Percentiles rank a stretch among this genome's conserved stretches.
These are phyloP conservation scores for Aspergillus hortae DNA, from an alignment of 2,329 filamentous ascomycete genomes.

Conservation along the genomic window DNA sequence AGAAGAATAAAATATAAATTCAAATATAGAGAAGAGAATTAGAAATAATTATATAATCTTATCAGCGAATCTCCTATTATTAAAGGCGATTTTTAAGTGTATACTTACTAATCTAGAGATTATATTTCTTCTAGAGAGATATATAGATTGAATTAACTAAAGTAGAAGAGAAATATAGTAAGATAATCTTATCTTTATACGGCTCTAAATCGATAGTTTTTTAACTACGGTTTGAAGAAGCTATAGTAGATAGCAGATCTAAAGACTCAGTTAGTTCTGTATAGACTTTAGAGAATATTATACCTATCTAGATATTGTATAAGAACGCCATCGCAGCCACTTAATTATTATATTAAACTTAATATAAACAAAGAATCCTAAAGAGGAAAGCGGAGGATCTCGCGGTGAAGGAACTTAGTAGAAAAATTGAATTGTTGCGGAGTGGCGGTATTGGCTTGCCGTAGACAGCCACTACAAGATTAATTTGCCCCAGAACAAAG, in stretches of 20 bases:
- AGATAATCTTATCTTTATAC: slow-evolving; percentile 32
- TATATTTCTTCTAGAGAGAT: background rate
- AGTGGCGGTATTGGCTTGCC: background rate
- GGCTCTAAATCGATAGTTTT: slow-evolving; percentile 25
- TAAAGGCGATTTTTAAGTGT: slow-evolving; percentile 1
- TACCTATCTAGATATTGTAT: background rate
- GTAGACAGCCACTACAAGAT: too few relatives aligned
- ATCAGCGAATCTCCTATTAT: slow-evolving; percentile 10
- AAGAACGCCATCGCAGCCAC: background rate
- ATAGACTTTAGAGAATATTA: too few relatives aligned
- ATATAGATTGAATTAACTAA: background rate
- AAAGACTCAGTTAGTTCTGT: background rate
- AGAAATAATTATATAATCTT: slow-evolving; percentile 1
- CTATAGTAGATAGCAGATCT: background rate
- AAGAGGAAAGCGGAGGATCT: background rate
- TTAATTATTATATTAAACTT: background rate
- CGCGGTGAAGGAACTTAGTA: background rate
- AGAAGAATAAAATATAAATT: too few relatives aligned
- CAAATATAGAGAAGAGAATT: slow-evolving; percentile 6
- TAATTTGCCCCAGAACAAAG: too few relatives aligned
- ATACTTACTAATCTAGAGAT: slow-evolving; percentile 6
- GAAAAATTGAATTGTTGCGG: background rate
- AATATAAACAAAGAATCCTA: background rate
- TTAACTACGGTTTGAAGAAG: background rate
- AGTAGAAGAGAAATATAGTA: slow-evolving; percentile 3